Evolutionary conservation across 352 stramenopile genomes (phyloP), one percentile per base, ranked within the genome.

Genomic region (Sclerospora graminicola): DNA sequence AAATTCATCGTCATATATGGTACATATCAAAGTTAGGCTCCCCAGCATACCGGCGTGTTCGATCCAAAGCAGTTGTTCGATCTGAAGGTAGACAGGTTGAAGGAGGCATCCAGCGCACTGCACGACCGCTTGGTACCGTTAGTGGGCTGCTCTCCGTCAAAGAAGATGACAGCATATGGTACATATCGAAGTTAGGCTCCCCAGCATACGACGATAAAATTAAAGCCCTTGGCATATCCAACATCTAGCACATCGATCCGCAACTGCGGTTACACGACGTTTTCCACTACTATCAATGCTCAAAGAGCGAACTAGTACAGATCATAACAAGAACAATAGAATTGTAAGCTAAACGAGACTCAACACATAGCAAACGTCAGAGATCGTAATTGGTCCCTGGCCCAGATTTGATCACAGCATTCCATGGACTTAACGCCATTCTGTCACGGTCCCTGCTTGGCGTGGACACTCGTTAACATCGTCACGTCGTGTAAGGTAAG

Each of bases 181-280:
- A 97, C 15, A 94, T 95, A 65, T 99, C 97, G 27, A 98, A 96
- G 77, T 98, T 98, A 8, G 96, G 83, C 63, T 99, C 95, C 34
- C 95, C 97, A 14, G 90, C 75, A 29, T 96, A 99, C 94, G 44
- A 99, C 69, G 14, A 94, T 68, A 29, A 73, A 89, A 48, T 74
- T 66, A 32, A 89, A 57, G 21, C 88, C 94, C 4, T 71, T 75
- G 0, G 77, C 43, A 57, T 99, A 95, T 20, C 96, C 96, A 48
- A 99, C 76, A 30, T 79, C 84, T 32, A 98, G 80, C 36, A 98
- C 92, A 80, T 33, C 79, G 74, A 65, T 99, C 95, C 0, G 87
- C 82, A 31, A 89, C 96, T 33, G 88, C 84, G 1, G 96, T 99
- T 7, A 95, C 92, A 60, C 99, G 96, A 66, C 98, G 97, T 24